Evolutionary conservation across 2,329 filamentous ascomycete genomes (phyloP).

Genomic region (Conoideocrella luteorostrata): DNA sequence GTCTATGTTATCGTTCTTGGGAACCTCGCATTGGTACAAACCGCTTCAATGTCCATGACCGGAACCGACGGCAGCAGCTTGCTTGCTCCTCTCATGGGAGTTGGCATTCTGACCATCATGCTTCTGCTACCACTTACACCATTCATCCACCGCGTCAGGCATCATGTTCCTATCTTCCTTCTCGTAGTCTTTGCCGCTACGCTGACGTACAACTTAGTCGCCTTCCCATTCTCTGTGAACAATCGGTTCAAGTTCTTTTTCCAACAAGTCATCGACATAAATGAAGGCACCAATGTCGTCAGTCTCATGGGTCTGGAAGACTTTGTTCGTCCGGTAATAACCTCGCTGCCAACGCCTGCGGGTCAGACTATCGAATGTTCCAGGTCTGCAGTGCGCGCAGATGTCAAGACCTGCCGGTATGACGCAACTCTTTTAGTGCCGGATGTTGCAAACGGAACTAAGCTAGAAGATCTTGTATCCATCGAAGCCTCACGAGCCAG

Average conservation of each 20-base stretch:
- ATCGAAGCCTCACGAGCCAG: constrained; percentile 36
- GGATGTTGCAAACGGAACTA: constrained; percentile 46
- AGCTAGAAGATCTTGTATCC: constrained; percentile 52
- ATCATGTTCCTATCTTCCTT: constrained; percentile 73
- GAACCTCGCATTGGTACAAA: constrained; percentile 68
- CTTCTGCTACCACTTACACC: constrained; percentile 72
- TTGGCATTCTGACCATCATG: constrained; percentile 62
- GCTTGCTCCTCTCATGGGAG: constrained; percentile 63
- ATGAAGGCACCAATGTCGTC: constrained; percentile 62
- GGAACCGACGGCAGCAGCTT: constrained; percentile 73
- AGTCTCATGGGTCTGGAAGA: constrained; percentile 61
- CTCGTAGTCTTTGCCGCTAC: constrained; percentile 68
- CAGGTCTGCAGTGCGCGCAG: constrained; percentile 27
- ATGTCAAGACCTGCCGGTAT: constrained; percentile 63
- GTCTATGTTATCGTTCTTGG: constrained; percentile 71
- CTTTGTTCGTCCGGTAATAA: constrained; percentile 61
- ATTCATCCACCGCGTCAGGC: constrained; percentile 79
- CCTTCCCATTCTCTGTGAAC: constrained; percentile 79
- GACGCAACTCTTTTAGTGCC: constrained; percentile 55
- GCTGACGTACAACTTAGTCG: constrained; percentile 75
- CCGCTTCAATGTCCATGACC: constrained; percentile 70
- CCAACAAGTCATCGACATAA: constrained; percentile 72
- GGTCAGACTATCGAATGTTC: constrained; percentile 54
- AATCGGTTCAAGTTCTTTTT: constrained; percentile 85
- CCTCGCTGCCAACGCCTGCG: constrained; percentile 62